A percentile compares a stretch with the other conserved stretches of the same genome.
These are phyloP conservation scores for Candida quercuum DNA, from an alignment of 805 yeast genomes.

Conservation along the genomic window DNA sequence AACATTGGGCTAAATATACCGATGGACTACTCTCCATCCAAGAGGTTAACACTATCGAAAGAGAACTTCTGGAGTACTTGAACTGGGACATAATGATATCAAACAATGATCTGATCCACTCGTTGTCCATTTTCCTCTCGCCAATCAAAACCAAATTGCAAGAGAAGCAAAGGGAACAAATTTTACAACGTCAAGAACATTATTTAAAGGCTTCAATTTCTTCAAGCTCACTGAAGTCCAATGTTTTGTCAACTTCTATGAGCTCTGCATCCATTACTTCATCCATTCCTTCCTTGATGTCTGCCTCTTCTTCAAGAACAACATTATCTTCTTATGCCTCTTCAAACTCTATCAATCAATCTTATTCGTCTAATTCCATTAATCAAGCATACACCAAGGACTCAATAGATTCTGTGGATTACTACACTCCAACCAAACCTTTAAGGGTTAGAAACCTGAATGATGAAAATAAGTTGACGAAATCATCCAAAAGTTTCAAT, in stretches of 20 bases:
- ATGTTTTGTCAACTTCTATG: too few relatives aligned
- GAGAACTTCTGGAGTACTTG: slow-evolving; percentile 75
- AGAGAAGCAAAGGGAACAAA: slow-evolving; percentile 20
- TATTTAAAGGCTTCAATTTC: slow-evolving; percentile 15
- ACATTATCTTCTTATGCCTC: slow-evolving; percentile 25
- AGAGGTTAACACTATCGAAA: slow-evolving; percentile 88
- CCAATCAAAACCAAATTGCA: slow-evolving; percentile 51
- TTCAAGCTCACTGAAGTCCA: slow-evolving; percentile 6
- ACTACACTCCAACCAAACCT: slow-evolving; percentile 12
- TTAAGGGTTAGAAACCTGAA: slow-evolving; percentile 19
- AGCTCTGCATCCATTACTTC: slow-evolving; percentile 9
- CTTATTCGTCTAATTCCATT: slow-evolving; percentile 9
- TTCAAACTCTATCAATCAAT: slow-evolving; percentile 9
- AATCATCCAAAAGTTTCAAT: slow-evolving; percentile 9
- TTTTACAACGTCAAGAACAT: slow-evolving; percentile 21
- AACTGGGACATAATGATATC: slow-evolving; percentile 80
- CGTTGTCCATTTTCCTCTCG: slow-evolving; percentile 68
- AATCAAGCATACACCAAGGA: slow-evolving; percentile 1
- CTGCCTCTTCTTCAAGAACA: slow-evolving; percentile 36
- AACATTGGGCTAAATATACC: slow-evolving; percentile 94
- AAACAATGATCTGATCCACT: slow-evolving; percentile 62
- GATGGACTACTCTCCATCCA: slow-evolving; percentile 70
- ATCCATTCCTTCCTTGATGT: slow-evolving; percentile 36
- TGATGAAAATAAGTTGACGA: slow-evolving; percentile 7
- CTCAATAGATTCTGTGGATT: slow-evolving; percentile 6